Base-by-base conservation (phyloP, 345 rosid species). In the Orychophragmus violaceus region DNA sequence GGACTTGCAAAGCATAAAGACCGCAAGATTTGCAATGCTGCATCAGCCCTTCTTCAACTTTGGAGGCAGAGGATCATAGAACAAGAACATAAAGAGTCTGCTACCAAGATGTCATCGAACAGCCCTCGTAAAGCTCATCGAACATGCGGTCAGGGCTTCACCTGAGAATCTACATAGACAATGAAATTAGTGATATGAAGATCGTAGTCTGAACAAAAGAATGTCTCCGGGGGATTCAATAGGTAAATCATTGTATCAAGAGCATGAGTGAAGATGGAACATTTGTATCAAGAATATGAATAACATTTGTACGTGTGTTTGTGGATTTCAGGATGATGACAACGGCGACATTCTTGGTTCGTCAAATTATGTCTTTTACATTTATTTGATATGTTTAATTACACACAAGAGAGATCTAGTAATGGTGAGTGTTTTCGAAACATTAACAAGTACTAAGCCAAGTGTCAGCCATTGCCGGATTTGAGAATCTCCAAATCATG, bases 1-100 rank as follows among this genome's bases (percentile, higher is more conserved):
- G 13, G 56, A 27, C 69, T 71, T 3, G 32, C 75, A n/a, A 62
- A 53, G 8, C 70, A 71, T 14, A 71, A 71, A 14, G 39, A 71
- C 39, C 64, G 17, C 19, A 27, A 25, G 29, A 62, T 71, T 1
- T 22, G 63, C 10, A 8, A 3, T 22, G 63, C 48, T 41, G 29
- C 69, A 6, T 21, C 55, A 12, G 1, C 62, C 23, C 63, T 62
- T 62, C 48, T 70, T 5, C 62, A 62, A 0, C 48, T 21, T 32
- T 62, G 62, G 69, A 41, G 56, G 3, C 62, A 62, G 48, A 71
- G 4, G 36, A 42, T 16, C 39, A 42, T 25, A 28, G 29, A 59
- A 33, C 29, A 45, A 12, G 41, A 35, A 33, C 28, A 16, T 24
- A 46, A 24, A 68, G 49, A 3, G 4, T 21, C 18, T 0, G 1